Conservation (phyloP, 2,329 filamentous ascomycete genomes). For the Coleophoma eucalyptorum region DNA sequence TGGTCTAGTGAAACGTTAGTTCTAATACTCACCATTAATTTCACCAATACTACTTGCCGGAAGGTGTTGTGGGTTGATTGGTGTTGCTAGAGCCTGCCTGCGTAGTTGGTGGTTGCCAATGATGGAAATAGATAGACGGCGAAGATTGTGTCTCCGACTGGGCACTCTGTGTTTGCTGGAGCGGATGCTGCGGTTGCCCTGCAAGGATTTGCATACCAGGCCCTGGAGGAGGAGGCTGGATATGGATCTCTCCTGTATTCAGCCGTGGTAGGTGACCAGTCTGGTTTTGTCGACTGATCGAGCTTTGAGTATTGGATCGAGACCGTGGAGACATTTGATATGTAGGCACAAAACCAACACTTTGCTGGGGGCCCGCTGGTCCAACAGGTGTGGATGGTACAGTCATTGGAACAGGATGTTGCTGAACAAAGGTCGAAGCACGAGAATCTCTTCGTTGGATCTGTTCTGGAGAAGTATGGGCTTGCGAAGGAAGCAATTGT, state of each 20-base stretch:
- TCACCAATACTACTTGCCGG: slow-evolving; percentile 48
- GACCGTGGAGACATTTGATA: slow-evolving; percentile 29
- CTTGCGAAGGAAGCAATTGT: slow-evolving; percentile 41
- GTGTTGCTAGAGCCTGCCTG: slow-evolving; percentile 51
- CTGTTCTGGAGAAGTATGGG: slow-evolving; percentile 48
- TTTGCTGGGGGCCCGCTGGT: slow-evolving; percentile 16
- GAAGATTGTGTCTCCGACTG: slow-evolving; percentile 53
- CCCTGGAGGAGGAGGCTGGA: slow-evolving; percentile 29
- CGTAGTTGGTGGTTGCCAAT: slow-evolving; percentile 80
- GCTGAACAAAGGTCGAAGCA: slow-evolving; percentile 16
- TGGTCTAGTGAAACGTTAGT: slow-evolving; percentile 44
- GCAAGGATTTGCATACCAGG: slow-evolving; percentile 39
- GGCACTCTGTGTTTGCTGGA: slow-evolving; percentile 45
- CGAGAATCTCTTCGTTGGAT: slow-evolving; percentile 51
- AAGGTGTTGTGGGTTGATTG: slow-evolving; percentile 68
- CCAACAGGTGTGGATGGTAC: slow-evolving; percentile 26
- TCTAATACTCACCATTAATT: too few relatives aligned
- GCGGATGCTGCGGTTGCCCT: slow-evolving; percentile 39
- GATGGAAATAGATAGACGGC: slow-evolving; percentile 82
- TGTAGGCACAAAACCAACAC: slow-evolving; percentile 20
- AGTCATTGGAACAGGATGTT: slow-evolving; percentile 21
- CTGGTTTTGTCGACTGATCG: slow-evolving; percentile 22
- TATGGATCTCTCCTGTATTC: slow-evolving; percentile 36
- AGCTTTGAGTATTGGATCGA: slow-evolving; percentile 18
- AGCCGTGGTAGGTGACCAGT: slow-evolving; percentile 33